Evolutionary conservation across 129 eudicot species (phyloP), one percentile per base, ranked within the genome.

Genomic region (Tanacetum coccineum): DNA sequence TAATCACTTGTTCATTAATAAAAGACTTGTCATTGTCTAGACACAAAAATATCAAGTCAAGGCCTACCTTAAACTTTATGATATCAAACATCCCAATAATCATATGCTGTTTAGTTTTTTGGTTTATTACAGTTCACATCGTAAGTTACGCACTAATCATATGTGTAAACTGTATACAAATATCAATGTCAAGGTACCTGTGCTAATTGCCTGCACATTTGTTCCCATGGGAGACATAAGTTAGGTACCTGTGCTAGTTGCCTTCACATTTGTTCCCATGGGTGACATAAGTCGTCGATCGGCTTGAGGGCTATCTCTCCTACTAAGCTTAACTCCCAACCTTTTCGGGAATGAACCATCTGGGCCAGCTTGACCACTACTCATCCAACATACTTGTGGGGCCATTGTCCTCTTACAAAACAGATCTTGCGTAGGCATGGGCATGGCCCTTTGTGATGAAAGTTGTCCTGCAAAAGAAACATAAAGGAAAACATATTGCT

Each of bases 341-440:
- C 90, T 84, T 76, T 77, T 68, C 28, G 95, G 87, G 63, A 84
- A 84, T 13, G 65, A 80, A 62, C 59, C 68, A 48, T 49, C 63
- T 3, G 55, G 28, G 25, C 70, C 68, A 58, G 83, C 76, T 62
- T 51, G 70, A 66, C 68, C 67, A 53, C 62, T 14, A 26, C 75
- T 50, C 14, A 46, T 64, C 62, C 66, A 66, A 62, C 72, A 40
- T 64, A 66, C 49, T 68, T 74, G 72, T 52, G 76, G 84, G 47
- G 55, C n/a, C 28, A 60, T 25, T 20, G 52, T 68, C 58, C 61
- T 72, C 61, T 72, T 76, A 30, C 89, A 68, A 59, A 65, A 17
- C 48, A 46, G 53, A 70, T 58, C 53, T 19, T 54, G 82, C 51
- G 53, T 61, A 74, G n/a, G n/a, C n/a, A n/a, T n/a, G n/a, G 79